Evolutionary conservation across 352 stramenopile genomes (phyloP), one percentile per base, ranked within the genome.

Genomic region (Phytophthora boehmeriae): DNA sequence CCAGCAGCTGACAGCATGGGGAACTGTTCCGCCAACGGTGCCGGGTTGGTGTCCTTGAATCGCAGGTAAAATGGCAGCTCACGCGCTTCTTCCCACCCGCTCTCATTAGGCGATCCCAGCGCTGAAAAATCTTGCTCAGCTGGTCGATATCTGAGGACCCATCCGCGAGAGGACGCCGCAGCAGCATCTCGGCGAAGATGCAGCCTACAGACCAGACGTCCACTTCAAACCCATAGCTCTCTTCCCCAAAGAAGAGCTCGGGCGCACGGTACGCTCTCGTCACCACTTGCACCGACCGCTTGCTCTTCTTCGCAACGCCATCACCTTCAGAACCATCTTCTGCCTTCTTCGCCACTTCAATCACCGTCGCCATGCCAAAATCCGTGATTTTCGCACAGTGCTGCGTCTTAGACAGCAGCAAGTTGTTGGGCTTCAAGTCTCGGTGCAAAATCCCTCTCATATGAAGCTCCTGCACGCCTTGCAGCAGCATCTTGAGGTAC

Each of bases 381-480:
- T 94, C 86, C n/a, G 80, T 81, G 58, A 93, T 83, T 71, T 92
- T 95, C 43, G 76, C 80, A 10, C 71, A 59, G 11, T 65, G 48
- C 27, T 74, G 69, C 35, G 66, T 54, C 36, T 70, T 67, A 10
- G 71, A 80, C 38, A 93, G 62, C 50, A 95, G 60, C 30, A 93
- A 49, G 41, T 95, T 93, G 73, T 93, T 92, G 35, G 86, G 86
- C 59, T 95, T 95, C 25, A 95, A 56, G 43, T 95, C 86, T 20
- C 86, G 83, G 48, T 95, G 86, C 16, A 95, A 39, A 41, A 95
- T 84, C 13, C 75, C 55, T 3, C 74, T 68, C 6, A 48, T 30
- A 41, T 93, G 82, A 16, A 92, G 74, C 59, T 92, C 73, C 19
- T 71, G 36, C 17, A 95, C 80, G 22, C 80, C 84, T 14, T 63